Evolutionary conservation across 805 yeast genomes (phyloP).

Genomic region (Nakazawaea wickerhamii): DNA sequence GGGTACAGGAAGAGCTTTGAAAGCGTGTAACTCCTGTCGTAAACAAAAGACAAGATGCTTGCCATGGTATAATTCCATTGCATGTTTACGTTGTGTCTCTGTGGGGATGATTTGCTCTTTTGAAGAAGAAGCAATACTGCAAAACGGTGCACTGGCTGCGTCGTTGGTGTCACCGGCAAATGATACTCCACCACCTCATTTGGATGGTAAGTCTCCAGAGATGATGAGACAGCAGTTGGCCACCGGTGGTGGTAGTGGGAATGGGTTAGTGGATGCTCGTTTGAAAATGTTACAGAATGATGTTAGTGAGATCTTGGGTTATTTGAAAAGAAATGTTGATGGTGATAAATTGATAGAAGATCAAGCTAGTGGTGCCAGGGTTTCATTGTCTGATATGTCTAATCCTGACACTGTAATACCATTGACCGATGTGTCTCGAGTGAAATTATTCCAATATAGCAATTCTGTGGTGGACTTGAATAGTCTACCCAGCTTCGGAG

Average conservation of each 20-base stretch:
- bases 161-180: slow-evolving; percentile 7
- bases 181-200: background rate
- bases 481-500: slow-evolving; percentile 24
- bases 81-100: slow-evolving; percentile 57
- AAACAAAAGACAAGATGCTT: slow-evolving; percentile 48
- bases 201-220: background rate
- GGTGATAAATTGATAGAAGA: slow-evolving; percentile 7
- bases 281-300: slow-evolving; percentile 30
- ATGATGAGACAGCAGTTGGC: background rate
- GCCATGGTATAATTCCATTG: slow-evolving; percentile 39
- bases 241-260: background rate
- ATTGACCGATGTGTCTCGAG: slow-evolving; percentile 11
- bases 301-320: slow-evolving; percentile 28
- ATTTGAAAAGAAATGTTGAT: slow-evolving; percentile 18
- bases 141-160: slow-evolving; percentile 10
- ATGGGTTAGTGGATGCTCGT: slow-evolving; percentile 18
- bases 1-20: slow-evolving; percentile 18
- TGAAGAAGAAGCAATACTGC: slow-evolving; percentile 23
- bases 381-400: slow-evolving; percentile 13
- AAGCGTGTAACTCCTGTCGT: slow-evolving; percentile 29
- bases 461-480: slow-evolving; percentile 13
- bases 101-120: slow-evolving; percentile 50
- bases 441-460: slow-evolving; percentile 18
- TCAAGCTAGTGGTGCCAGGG: slow-evolving; percentile 15
- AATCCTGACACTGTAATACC: slow-evolving; percentile 12